These are phyloP conservation scores for Talaromyces marneffei DNA, from an alignment of 2,329 filamentous ascomycete genomes.

Conservation along the genomic window DNA sequence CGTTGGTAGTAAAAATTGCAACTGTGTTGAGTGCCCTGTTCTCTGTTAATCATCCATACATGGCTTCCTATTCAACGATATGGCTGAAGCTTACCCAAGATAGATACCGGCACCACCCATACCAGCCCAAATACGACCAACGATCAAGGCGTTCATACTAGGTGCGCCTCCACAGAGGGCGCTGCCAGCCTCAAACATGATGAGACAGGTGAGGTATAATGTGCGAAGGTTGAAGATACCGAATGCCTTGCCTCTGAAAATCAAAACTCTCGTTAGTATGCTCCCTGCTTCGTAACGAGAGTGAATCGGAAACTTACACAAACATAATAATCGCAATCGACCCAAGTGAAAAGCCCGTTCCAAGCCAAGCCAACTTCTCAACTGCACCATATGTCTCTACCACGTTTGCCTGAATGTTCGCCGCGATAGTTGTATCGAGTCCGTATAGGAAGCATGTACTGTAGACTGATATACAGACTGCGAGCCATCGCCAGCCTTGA, in stretches of 20 bases:
- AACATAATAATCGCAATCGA: slow-evolving; percentile 18
- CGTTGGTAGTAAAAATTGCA: slow-evolving; percentile 16
- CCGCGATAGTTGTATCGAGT: slow-evolving; percentile 43
- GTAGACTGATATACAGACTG: neutral
- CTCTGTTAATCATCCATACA: neutral
- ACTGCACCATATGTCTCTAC: slow-evolving; percentile 33
- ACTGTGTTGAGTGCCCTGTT: neutral
- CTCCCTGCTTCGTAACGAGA: no score
- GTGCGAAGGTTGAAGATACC: slow-evolving; percentile 4
- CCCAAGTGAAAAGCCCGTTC: slow-evolving; percentile 36
- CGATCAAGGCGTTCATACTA: slow-evolving; percentile 44
- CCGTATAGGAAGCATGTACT: slow-evolving; percentile 17
- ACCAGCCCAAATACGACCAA: slow-evolving; percentile 33
- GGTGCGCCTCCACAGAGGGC: slow-evolving; percentile 43
- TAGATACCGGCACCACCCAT: slow-evolving; percentile 31
- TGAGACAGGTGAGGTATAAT: slow-evolving; percentile 14
- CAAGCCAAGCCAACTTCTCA: slow-evolving; percentile 39
- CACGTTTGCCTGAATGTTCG: slow-evolving; percentile 42
- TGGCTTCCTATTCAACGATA: no score
- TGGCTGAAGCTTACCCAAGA: neutral
- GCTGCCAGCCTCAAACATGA: slow-evolving; percentile 28
- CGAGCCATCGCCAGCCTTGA: slow-evolving; percentile 8
- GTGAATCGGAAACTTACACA: neutral
- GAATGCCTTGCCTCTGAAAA: neutral
- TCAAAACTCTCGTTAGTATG: neutral